phyloP scores from a whole-genome alignment of 305 asterid genomes.

The Lippia alba region DNA sequence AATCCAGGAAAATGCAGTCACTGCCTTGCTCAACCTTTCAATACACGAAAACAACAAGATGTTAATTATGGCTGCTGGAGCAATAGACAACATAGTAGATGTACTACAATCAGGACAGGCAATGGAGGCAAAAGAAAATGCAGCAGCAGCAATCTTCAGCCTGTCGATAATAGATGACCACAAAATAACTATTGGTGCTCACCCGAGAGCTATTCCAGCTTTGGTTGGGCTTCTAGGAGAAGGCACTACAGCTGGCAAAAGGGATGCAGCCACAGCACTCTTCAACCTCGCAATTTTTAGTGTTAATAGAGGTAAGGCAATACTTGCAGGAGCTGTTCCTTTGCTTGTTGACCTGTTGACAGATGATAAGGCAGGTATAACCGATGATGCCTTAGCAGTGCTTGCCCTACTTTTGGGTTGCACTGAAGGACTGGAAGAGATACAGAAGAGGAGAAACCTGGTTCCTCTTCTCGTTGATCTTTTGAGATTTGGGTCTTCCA shows the following conservation, averaged over 20 bases:
- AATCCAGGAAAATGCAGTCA: slow-evolving; percentile 85
- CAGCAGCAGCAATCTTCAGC: slow-evolving; percentile 88
- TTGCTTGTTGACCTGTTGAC: slow-evolving; percentile 66
- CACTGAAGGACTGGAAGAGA: slow-evolving; percentile 73
- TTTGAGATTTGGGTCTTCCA: slow-evolving; percentile 77
- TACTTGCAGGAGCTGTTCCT: slow-evolving; percentile 71
- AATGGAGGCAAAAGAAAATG: slow-evolving; percentile 82
- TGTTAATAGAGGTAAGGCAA: slow-evolving; percentile 52
- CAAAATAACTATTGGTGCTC: slow-evolving; percentile 65
- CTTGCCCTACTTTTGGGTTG: slow-evolving; percentile 73
- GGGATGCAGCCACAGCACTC: slow-evolving; percentile 80
- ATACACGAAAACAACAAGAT: slow-evolving; percentile 75
- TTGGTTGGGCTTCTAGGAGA: slow-evolving; percentile 69
- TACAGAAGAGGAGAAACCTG: slow-evolving; percentile 57
- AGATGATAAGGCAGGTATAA: slow-evolving; percentile 81
- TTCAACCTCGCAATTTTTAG: slow-evolving; percentile 71
- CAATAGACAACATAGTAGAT: slow-evolving; percentile 56
- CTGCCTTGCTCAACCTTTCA: slow-evolving; percentile 83
- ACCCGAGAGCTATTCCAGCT: slow-evolving; percentile 64
- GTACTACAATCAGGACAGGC: slow-evolving; percentile 64
- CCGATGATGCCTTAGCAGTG: slow-evolving; percentile 76
- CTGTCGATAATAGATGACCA: slow-evolving; percentile 66
- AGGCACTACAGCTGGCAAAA: slow-evolving; percentile 72
- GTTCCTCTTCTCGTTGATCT: slow-evolving; percentile 79
- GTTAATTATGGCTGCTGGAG: slow-evolving; percentile 80